Evolutionary conservation across 345 rosid genomes (phyloP).

Genomic region (Turritis glabra): DNA sequence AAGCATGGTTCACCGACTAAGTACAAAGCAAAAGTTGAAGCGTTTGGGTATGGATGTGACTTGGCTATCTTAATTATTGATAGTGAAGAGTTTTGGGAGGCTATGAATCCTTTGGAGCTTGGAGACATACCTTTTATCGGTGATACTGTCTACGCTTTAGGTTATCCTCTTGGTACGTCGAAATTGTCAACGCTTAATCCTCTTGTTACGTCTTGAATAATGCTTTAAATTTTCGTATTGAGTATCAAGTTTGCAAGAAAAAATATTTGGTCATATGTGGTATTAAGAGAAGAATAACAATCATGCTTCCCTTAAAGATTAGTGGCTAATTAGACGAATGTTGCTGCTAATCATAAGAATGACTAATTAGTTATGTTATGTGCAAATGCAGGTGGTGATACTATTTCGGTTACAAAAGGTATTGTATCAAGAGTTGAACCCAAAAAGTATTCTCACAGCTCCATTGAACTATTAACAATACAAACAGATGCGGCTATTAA

Average conservation of each 20-base stretch:
- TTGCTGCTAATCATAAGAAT: no score
- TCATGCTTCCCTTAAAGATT: not conserved
- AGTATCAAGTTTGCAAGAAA: not conserved
- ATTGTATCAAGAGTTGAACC: constrained; percentile 81
- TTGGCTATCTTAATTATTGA: constrained; percentile 61
- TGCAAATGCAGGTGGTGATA: constrained; percentile 56
- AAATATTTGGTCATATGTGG: not conserved
- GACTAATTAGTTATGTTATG: constrained; percentile 36
- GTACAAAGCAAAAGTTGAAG: constrained; percentile 56
- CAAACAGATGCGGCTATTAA: constrained; percentile 80
- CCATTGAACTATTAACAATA: constrained; percentile 65
- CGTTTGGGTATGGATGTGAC: constrained; percentile 66
- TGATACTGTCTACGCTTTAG: constrained; percentile 65
- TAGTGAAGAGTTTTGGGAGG: constrained; percentile 44
- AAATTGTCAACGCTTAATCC: no score
- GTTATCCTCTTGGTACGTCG: constrained; percentile 60
- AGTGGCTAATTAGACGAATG: constrained; percentile 29
- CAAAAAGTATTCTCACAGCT: constrained; percentile 61
- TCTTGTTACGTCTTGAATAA: constrained; percentile 20
- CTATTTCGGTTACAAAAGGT: constrained; percentile 65
- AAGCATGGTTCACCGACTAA: constrained; percentile 68
- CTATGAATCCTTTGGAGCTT: constrained; percentile 56
- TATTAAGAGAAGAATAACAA: no score
- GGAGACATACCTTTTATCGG: constrained; percentile 65
- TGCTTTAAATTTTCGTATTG: constrained; percentile 1